Base-by-base conservation (phyloP, 2,329 filamentous ascomycete genomes). In the Aspergillus clavatus region DNA sequence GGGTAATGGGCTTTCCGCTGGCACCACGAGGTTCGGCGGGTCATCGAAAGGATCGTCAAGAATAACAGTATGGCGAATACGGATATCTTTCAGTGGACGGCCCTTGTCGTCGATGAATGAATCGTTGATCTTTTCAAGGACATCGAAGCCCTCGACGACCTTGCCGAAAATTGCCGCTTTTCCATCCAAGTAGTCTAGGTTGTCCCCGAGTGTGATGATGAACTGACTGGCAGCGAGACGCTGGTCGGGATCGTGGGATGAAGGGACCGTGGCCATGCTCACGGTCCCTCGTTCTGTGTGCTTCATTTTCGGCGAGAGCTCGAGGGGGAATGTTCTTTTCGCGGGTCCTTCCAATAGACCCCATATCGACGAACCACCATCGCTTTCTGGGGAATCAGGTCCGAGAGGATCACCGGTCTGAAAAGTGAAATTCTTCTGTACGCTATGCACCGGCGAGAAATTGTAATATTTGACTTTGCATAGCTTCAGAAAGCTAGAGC, bases 391-490 rank as follows among this genome's bases (percentile, higher is more conserved):
- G 11, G 89, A 87, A 46, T 86, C 81, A 10, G 90, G 91, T 10
- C 93, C 91, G 42, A 97, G 83, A 10, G 91, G 91, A 62, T 97
- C 93, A 65, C 91, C 91, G 24, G 88, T 94, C 70, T 97, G 91
- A 70, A 95, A 95, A 50, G 90, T 95, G 71, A 96, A 97, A 70
- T 89, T 83, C 67, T 91, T 93, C 65, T 96, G 93, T 28, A 98
- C 81, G 55, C 85, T 89, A 72, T 96, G 88, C 43, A 97, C 74
- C 21, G 91, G 93, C 5, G 89, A 84, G 68, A 94, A 97, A 74
- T 97, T 97, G 82, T 96, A 98, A 74, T 97, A 98, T 74, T 96
- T 98, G 71, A 89, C 77, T 73, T 97, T 97, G 81, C 93, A 96
- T 58, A 98, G 87, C 78, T 98, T 97, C 46, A 98, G 76, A 69